These are phyloP conservation scores for Psilocybe mexicana DNA, from an alignment of 1,284 basidiomycete species.

Conservation along the genomic window DNA sequence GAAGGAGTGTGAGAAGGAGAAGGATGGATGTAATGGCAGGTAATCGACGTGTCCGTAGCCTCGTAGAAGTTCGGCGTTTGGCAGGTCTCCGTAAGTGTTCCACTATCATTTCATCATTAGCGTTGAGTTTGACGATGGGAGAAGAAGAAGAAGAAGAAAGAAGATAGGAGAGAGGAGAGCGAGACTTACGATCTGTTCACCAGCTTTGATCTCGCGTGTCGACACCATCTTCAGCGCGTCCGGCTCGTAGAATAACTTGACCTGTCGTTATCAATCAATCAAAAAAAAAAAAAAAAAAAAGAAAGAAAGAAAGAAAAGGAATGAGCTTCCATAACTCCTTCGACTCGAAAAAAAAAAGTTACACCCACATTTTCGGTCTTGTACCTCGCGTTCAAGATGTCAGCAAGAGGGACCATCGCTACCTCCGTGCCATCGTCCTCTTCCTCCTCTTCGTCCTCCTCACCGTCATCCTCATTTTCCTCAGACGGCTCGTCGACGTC, in stretches of 20 bases:
- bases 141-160: neutral
- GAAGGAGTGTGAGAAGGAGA: constrained; percentile 16
- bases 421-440: constrained; percentile 55
- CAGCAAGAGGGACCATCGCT: constrained; percentile 96
- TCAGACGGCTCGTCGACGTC: constrained; percentile 45
- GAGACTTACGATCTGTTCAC: constrained; percentile 83
- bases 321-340: no score
- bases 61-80: constrained; percentile 93
- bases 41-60: constrained; percentile 94
- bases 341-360: no score
- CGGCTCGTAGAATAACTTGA: constrained; percentile 83
- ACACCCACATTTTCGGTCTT: constrained; percentile 80
- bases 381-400: constrained; percentile 89
- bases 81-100: constrained; percentile 95
- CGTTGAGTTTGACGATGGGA: neutral
- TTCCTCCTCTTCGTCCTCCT: constrained; percentile 27
- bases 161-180: no score
- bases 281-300: neutral
- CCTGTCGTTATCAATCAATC: constrained; percentile 46
- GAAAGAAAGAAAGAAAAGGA: neutral
- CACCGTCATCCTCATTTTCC: constrained; percentile 25
- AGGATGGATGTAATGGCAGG: constrained; percentile 43
- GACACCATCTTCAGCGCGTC: constrained; percentile 78
- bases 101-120: constrained; percentile 51
- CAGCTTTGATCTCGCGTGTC: constrained; percentile 72